Evolutionary conservation across 805 yeast species (phyloP), one percentile per base, ranked within the genome.

Genomic region (Metschnikowia peoriensis): DNA sequence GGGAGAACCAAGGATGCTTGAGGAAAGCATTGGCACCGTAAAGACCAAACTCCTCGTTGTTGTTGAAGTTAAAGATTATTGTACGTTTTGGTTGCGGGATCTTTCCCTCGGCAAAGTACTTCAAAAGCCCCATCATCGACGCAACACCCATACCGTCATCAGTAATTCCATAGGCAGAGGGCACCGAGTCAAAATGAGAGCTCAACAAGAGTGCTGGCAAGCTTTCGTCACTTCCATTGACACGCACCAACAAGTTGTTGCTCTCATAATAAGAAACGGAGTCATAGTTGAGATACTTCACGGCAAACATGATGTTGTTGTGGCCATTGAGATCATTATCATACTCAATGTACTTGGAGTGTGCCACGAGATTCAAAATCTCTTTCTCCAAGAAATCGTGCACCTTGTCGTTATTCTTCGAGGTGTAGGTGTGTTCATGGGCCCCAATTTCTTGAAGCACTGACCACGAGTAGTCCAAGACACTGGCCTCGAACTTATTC

Each of bases 121-220:
- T 77, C 53, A 91, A 69, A 2, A 88, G 72, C 1, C 91, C 96
- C 45, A 91, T 70, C 77, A 91, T 72, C 9, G 94, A 79, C 1
- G 91, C 96, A 54, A 89, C 77, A 8, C 97, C 97, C 73, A 85
- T 84, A 1, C 97, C 97, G 64, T 90, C 97, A 66, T 92, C 97
- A 1, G 97, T 92, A 1, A 94, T 83, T 32, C 97, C 97, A 60
- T 74, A 83, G 5, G 90, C 84, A 2, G 96, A 82, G 17, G 97
- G 96, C 7, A 91, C 97, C 7, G 93, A 83, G 70, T 91, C 97
- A 62, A 74, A 92, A 70, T 92, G 97, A 6, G 97, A 91, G 60
- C 94, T 86, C 3, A 92, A 65, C 41, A 91, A 69, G 4, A 91
- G 67, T 0, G 91, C 96, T 0, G 87, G 86, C 46, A 87, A 68